These are phyloP conservation scores for Ramaria rubella DNA, from an alignment of 768 basidiomycete genomes.

Conservation along the genomic window DNA sequence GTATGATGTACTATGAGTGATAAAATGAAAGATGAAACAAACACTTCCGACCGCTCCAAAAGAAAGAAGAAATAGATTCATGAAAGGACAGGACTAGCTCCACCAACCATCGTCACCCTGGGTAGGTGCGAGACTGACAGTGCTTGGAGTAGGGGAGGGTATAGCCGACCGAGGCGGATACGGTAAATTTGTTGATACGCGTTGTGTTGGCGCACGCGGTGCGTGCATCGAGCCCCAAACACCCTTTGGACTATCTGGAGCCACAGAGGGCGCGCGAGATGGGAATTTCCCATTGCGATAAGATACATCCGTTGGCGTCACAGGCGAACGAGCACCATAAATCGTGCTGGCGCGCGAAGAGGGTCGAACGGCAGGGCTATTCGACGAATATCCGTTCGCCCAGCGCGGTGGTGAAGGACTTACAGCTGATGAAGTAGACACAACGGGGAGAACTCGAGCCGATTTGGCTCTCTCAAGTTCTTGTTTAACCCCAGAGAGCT, in stretches of 20 bases:
- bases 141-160: constrained; percentile 71
- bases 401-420: constrained; percentile 3
- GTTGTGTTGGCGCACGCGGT: constrained; percentile 25
- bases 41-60: background rate
- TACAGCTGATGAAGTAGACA: constrained; percentile 1
- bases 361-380: constrained; percentile 36
- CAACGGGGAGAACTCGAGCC: background rate
- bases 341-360: constrained; percentile 68
- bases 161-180: constrained; percentile 15
- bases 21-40: background rate
- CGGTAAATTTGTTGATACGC: constrained; percentile 15
- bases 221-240: constrained; percentile 73
- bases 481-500: constrained; percentile 48
- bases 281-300: constrained; percentile 21
- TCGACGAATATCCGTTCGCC: background rate
- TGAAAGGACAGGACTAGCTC: constrained; percentile 15
- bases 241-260: constrained; percentile 3
- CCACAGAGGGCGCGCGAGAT: constrained; percentile 32
- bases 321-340: constrained; percentile 44
- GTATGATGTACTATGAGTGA: background rate
- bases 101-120: constrained; percentile 77
- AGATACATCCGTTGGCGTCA: constrained; percentile 41
- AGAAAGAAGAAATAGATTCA: background rate
- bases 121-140: constrained; percentile 65
- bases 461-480: constrained; percentile 30